These are phyloP conservation scores for Beauveria rudraprayagi DNA, from an alignment of 2,329 filamentous ascomycete genomes.

Conservation along the genomic window DNA sequence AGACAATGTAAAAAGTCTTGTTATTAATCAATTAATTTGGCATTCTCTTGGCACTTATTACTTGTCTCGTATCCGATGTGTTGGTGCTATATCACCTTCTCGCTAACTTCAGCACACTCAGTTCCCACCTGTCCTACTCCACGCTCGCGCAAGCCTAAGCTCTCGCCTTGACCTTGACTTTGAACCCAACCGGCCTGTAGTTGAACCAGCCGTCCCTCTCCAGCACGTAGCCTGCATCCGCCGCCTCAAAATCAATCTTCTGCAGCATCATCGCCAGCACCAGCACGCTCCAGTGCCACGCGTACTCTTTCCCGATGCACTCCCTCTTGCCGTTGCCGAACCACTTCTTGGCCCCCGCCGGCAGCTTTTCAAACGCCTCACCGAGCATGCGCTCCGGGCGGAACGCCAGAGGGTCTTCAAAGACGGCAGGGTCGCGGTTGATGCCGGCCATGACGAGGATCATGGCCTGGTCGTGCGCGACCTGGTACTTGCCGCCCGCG, in stretches of 20 bases:
- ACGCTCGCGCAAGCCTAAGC: not conserved
- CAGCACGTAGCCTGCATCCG: conserved; percentile 30
- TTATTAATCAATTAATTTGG: not conserved
- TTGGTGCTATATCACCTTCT: not conserved
- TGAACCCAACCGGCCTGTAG: conserved; percentile 38
- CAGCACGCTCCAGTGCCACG: conserved; percentile 36
- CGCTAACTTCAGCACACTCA: not conserved
- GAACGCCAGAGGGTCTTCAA: conserved; percentile 38
- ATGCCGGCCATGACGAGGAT: conserved; percentile 42
- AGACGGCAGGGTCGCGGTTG: conserved; percentile 40
- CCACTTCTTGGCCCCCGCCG: conserved; percentile 39
- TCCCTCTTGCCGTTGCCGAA: conserved; percentile 44
- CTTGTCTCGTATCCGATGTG: not conserved
- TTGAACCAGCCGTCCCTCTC: conserved; percentile 46
- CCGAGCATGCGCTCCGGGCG: conserved; percentile 42
- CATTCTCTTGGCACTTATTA: not conserved
- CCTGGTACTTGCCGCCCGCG: conserved; percentile 39
- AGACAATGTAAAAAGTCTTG: too few species aligned
- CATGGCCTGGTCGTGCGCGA: conserved; percentile 40
- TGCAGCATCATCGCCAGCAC: conserved; percentile 35
- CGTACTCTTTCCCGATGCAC: conserved; percentile 45
- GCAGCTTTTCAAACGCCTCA: conserved; percentile 34
- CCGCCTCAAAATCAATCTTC: conserved; percentile 38
- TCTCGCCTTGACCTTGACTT: conserved; percentile 34
- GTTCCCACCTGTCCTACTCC: too few species aligned